Percentiles rank a stretch among this genome's conserved stretches.
These are phyloP conservation scores for Tetrahymena borealis DNA, from an alignment of 73 alveolate genomes.

Conservation along the genomic window DNA sequence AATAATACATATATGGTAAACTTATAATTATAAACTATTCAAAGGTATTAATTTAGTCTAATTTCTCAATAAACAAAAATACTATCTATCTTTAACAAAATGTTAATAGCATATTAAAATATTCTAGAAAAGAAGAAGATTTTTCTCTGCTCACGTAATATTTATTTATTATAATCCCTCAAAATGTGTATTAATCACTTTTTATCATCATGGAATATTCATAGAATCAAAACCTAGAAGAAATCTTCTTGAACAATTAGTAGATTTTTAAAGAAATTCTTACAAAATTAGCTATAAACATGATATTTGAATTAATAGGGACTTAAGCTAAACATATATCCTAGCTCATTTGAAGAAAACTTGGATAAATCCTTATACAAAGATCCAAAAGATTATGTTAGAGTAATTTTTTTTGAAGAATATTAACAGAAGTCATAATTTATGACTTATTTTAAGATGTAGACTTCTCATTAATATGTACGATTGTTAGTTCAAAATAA, in stretches of 20 bases:
- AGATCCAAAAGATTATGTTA: background rate
- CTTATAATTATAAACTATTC: no score
- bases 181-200: background rate
- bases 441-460: no score
- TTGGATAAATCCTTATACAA: background rate
- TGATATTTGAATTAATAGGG: background rate
- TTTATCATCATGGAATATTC: background rate
- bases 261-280: background rate
- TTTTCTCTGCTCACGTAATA: background rate
- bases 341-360: background rate
- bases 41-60: background rate
- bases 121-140: background rate
- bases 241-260: background rate
- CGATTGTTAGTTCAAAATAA: no score
- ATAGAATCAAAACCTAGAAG: background rate
- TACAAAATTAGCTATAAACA: background rate
- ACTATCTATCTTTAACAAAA: background rate
- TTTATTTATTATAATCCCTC: background rate
- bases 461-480: no score
- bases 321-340: background rate
- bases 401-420: background rate
- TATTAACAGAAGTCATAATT: no score
- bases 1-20: no score
- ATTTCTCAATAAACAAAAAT: background rate
- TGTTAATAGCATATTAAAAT: background rate